Percentiles rank a stretch among this genome's conserved stretches.
Evolutionary conservation across 2,329 filamentous ascomycete species (phyloP).

Genomic region (Botrytis hyacinthi): DNA sequence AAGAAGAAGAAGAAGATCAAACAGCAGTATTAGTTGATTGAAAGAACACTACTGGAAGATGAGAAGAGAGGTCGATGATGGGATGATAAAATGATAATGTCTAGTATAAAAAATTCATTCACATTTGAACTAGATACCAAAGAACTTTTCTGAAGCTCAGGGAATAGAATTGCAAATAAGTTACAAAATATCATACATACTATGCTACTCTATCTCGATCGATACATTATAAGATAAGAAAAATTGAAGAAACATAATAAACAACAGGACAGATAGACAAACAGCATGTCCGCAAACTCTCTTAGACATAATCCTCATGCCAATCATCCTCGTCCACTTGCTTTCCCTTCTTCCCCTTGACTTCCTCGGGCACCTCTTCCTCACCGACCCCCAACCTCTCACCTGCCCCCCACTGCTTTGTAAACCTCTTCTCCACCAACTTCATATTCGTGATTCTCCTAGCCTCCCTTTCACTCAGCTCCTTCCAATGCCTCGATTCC

Average conservation of each 20-base stretch:
- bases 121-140: neutral
- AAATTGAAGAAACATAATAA: neutral
- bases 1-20: neutral
- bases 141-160: neutral
- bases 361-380: neutral
- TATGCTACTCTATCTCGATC: neutral
- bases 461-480: neutral
- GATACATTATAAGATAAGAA: neutral
- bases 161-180: neutral
- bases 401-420: neutral
- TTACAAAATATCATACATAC: neutral
- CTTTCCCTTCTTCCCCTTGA: neutral
- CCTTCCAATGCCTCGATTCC: neutral
- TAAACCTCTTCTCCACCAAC: neutral
- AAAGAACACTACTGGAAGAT: neutral
- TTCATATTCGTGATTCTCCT: constrained; percentile 12
- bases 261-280: neutral
- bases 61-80: neutral
- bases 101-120: neutral
- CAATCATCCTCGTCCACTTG: neutral
- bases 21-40: neutral
- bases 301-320: constrained; percentile 12
- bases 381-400: neutral
- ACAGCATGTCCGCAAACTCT: neutral
- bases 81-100: neutral